phyloP scores from a whole-genome alignment of 768 basidiomycete genomes.

The Boletus reticuloceps region DNA sequence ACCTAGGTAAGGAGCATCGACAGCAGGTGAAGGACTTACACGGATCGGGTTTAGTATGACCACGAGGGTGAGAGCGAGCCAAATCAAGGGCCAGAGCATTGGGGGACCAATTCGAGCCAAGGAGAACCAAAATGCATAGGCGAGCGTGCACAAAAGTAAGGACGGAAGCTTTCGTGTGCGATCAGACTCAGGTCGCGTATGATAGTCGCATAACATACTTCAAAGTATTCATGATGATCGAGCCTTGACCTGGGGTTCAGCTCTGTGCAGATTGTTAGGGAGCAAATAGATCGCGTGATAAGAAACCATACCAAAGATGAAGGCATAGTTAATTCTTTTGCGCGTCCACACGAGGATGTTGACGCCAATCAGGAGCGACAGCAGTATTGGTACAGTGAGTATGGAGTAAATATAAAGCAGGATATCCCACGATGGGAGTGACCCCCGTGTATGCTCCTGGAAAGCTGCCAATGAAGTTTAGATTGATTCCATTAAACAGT shows the following conservation, averaged over 20 bases:
- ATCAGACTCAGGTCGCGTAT: neutral
- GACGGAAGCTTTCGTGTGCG: conserved; percentile 59
- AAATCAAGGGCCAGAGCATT: conserved; percentile 76
- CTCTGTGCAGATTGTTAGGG: conserved; percentile 40
- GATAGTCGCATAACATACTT: conserved; percentile 37
- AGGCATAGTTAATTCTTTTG: conserved; percentile 84
- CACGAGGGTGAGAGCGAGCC: conserved; percentile 62
- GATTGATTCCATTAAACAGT: neutral
- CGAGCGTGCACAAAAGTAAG: conserved; percentile 69
- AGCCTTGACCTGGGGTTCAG: conserved; percentile 67
- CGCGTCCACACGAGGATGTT: conserved; percentile 78
- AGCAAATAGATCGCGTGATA: neutral
- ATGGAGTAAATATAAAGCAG: conserved; percentile 79
- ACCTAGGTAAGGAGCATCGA: neutral
- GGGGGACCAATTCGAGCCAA: conserved; percentile 69
- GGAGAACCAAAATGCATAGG: conserved; percentile 83
- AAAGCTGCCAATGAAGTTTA: conserved; percentile 42
- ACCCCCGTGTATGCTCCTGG: conserved; percentile 46
- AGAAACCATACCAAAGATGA: conserved; percentile 69
- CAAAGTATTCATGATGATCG: conserved; percentile 77
- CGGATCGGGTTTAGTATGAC: conserved; percentile 78
- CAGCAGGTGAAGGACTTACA: conserved; percentile 26
- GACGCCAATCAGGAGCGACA: conserved; percentile 72
- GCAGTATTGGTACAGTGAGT: conserved; percentile 69
- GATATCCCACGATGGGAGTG: conserved; percentile 67